A percentile compares a stretch with the other conserved stretches of the same genome.
Evolutionary conservation across 495 filamentous ascomycete genomes (phyloP).

Genomic region (Xylaria telfairii): DNA sequence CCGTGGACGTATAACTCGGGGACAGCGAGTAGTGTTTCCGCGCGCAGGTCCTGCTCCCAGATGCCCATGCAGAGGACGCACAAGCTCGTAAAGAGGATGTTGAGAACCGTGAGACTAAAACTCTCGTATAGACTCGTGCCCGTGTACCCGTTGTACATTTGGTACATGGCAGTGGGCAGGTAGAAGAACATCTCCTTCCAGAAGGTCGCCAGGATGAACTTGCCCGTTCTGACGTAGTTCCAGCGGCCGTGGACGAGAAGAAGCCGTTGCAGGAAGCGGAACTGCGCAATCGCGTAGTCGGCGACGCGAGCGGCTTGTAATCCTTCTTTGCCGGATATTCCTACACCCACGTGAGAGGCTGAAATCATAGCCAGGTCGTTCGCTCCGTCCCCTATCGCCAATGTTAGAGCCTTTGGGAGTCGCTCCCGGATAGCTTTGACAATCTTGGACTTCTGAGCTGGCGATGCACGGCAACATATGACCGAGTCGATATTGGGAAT

Average conservation of each 20-base stretch:
- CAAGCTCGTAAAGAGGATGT: conserved; percentile 88
- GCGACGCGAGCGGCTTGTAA: conserved; percentile 89
- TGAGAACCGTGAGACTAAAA: conserved; percentile 86
- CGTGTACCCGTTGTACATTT: conserved; percentile 84
- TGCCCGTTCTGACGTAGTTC: conserved; percentile 91
- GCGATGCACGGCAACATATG: conserved; percentile 89
- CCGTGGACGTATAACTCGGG: conserved; percentile 87
- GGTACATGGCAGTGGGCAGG: conserved; percentile 84
- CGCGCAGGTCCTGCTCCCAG: conserved; percentile 82
- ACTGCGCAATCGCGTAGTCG: conserved; percentile 90
- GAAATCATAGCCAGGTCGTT: conserved; percentile 98
- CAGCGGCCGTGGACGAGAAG: conserved; percentile 90
- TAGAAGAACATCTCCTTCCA: conserved; percentile 86
- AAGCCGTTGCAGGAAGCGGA: conserved; percentile 85
- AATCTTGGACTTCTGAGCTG: conserved; percentile 84
- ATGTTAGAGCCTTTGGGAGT: conserved; percentile 75
- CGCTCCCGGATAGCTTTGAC: conserved; percentile 79
- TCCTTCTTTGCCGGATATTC: conserved; percentile 90
- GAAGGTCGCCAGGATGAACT: conserved; percentile 87
- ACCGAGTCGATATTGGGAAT: conserved; percentile 82
- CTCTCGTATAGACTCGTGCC: conserved; percentile 88
- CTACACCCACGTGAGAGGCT: conserved; percentile 89
- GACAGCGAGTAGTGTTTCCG: conserved; percentile 82
- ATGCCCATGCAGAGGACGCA: conserved; percentile 86
- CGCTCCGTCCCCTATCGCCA: conserved; percentile 91